These are phyloP conservation scores for Gossypium sturtianum DNA, from an alignment of 345 rosid genomes.

Conservation along the genomic window DNA sequence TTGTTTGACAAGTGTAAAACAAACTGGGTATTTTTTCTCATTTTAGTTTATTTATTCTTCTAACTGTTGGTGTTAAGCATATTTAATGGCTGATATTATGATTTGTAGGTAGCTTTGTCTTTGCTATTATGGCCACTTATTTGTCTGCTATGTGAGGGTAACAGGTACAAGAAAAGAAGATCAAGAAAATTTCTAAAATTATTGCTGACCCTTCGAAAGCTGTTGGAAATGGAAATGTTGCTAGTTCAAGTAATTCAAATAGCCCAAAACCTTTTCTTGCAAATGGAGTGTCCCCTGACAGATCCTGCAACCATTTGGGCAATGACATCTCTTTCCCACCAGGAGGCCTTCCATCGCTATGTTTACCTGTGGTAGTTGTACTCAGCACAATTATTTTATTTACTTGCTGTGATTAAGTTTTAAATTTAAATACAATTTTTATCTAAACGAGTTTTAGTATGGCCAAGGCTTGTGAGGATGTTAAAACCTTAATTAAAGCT, in stretches of 20 bases:
- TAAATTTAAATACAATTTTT: background rate
- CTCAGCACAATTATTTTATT: conserved; percentile 20
- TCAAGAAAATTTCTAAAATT: conserved; percentile 72
- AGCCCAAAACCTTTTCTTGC: conserved; percentile 31
- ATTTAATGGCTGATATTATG: conserved; percentile 1
- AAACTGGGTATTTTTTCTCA: conserved; percentile 2
- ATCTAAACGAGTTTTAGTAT: background rate
- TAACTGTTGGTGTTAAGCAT: background rate
- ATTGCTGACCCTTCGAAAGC: conserved; percentile 54
- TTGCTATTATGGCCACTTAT: background rate
- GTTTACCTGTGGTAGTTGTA: conserved; percentile 87
- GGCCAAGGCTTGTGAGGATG: background rate
- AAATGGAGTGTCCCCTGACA: conserved; percentile 56
- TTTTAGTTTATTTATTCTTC: background rate
- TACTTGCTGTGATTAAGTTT: background rate
- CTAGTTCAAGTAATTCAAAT: conserved; percentile 38
- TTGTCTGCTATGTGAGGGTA: conserved; percentile 7
- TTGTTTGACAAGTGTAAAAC: background rate
- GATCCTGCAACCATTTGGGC: conserved; percentile 27
- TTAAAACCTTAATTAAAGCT: background rate
- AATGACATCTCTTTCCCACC: conserved; percentile 50
- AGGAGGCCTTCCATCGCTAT: conserved; percentile 62
- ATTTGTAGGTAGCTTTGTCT: background rate
- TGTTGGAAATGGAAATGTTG: conserved; percentile 39
- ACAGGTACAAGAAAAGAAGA: conserved; percentile 93